Conservation (phyloP, 1,284 basidiomycete species). For the Cutaneotrichosporon sp. region DNA sequence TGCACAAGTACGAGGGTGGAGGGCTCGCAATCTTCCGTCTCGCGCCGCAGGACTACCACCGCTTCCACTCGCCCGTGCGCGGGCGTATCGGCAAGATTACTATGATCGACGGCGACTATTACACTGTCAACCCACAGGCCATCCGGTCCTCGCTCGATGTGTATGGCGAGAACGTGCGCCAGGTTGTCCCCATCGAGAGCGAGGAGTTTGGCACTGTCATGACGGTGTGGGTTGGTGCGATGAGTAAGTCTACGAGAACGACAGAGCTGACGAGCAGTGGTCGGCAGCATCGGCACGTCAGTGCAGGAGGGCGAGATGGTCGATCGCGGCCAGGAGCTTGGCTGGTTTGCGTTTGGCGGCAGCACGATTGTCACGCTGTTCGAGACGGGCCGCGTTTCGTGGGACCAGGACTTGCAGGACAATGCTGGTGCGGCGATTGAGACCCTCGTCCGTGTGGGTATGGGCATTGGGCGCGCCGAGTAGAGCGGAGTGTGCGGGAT, state of each 20-base stretch:
- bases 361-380: constrained; percentile 85
- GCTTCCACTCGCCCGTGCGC: constrained; percentile 90
- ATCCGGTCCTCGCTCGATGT: constrained; percentile 66
- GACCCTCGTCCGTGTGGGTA: constrained; percentile 82
- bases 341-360: constrained; percentile 93
- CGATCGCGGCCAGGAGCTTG: constrained; percentile 81
- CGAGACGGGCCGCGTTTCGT: constrained; percentile 74
- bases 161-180: constrained; percentile 88
- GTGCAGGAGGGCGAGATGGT: constrained; percentile 79
- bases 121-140: constrained; percentile 72
- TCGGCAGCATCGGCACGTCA: constrained; percentile 80
- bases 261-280: constrained; percentile 57
- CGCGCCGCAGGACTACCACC: constrained; percentile 95
- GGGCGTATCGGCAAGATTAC: constrained; percentile 78
- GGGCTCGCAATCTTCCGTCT: constrained; percentile 75
- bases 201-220: constrained; percentile 83
- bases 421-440: constrained; percentile 80
- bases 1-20: constrained; percentile 71
- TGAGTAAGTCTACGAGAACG: constrained; percentile 58
- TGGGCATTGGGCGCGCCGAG: constrained; percentile 65
- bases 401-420: constrained; percentile 87
- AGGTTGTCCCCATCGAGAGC: constrained; percentile 84
- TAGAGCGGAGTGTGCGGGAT: neutral
- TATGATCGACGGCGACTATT: constrained; percentile 80
- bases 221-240: constrained; percentile 84